Evolutionary conservation across 2,329 filamentous ascomycete genomes (phyloP), one percentile per base, ranked within the genome.

Genomic region (Acarospora socialis): DNA sequence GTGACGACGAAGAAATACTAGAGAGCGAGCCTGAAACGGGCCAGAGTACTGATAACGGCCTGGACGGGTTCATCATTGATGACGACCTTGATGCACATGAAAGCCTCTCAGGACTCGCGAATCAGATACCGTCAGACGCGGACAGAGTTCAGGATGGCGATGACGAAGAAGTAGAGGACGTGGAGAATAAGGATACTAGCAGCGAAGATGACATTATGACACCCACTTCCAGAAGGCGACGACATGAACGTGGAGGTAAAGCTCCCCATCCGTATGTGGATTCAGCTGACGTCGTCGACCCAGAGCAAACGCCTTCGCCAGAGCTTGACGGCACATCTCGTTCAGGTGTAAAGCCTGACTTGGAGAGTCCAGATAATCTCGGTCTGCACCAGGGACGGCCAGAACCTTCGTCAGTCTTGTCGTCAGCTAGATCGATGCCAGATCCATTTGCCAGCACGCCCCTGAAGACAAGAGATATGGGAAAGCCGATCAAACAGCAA

Each of bases 11-110:
- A 9, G 69, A 73, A 28, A 35, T 63, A 6, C 42, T 73, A 8
- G 32, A 41, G 21, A 48, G 43, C 13, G 43, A 48, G 12, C 39
- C 39, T 27, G 45, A 24, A 27, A 4, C 7, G 13, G 21, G 21
- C 12, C 20, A 24, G 7, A 29, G 12, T 15, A 33, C 29, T 13
- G 66, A 66, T 15, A 63, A 65, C 15, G 57, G 58, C 6, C 23
- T 61, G 13, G 52, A 56, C 4, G 53, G 59, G 26, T 74, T 77
- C 37, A 50, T 78, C 28, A 56, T 70, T 15, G 27, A 40, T 19
- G 47, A 54, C 19, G 43, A 45, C 7, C 26, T 37, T 10, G 31
- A 33, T 9, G 41, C n/a, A n/a, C n/a, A n/a, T n/a, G n/a, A n/a
- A n/a, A n/a, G n/a, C n/a, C n/a, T n/a, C n/a, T n/a, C n/a, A n/a